Percentiles rank a stretch among this genome's conserved stretches.
Evolutionary conservation across 2,329 filamentous ascomycete genomes (phyloP).

Genomic region (Botrytis hyacinthi): DNA sequence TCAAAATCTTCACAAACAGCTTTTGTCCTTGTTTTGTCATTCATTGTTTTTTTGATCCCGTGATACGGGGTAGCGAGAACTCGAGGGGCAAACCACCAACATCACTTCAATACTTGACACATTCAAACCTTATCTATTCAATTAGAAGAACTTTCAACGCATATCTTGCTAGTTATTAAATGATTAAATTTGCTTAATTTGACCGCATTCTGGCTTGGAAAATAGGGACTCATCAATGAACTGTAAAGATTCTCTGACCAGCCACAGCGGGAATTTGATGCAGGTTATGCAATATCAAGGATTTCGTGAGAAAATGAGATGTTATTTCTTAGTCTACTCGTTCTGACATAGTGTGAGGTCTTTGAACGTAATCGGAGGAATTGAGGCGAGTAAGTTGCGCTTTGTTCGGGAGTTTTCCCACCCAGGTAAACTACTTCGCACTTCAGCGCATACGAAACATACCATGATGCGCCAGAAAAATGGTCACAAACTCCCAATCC

Average conservation of each 20-base stretch:
- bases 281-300: neutral
- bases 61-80: conserved; percentile 4
- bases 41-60: conserved; percentile 1
- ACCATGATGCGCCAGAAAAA: neutral
- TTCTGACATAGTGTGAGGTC: neutral
- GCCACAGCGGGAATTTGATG: neutral
- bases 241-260: neutral
- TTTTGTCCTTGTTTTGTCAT: neutral
- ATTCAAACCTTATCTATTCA: neutral
- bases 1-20: neutral
- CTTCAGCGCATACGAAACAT: neutral
- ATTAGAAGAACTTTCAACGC: neutral
- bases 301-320: too few species aligned
- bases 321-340: rapidly evolving
- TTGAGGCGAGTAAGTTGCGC: neutral
- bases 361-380: neutral
- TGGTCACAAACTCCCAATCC: too few species aligned
- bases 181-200: neutral
- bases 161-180: rapidly evolving
- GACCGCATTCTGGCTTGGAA: neutral
- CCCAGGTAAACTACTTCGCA: neutral
- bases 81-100: neutral
- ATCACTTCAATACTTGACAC: neutral
- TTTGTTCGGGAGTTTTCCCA: neutral
- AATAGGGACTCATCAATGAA: neutral